A percentile compares a stretch with the other conserved stretches of the same genome.
phyloP scores from a whole-genome alignment of 2,329 filamentous ascomycete species.

The Diplodia intermedia region DNA sequence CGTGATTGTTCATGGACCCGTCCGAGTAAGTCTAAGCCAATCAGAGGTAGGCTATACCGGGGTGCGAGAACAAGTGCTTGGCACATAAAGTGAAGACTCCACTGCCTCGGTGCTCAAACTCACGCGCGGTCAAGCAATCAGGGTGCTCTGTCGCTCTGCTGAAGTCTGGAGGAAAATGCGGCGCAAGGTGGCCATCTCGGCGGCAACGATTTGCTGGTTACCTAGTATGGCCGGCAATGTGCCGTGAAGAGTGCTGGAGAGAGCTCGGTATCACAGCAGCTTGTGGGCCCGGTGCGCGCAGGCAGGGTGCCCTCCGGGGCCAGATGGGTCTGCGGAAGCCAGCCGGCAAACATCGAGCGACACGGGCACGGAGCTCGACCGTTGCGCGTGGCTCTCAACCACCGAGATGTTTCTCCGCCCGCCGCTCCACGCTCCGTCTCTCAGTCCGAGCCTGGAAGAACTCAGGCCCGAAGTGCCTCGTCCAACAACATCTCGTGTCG shows the following conservation, averaged over 20 bases:
- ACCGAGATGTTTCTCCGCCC: neutral
- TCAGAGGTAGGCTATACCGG: neutral
- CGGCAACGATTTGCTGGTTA: neutral
- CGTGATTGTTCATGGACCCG: neutral
- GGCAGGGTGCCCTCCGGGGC: neutral
- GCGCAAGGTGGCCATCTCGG: neutral
- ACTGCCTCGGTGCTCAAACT: neutral
- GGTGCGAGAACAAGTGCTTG: neutral
- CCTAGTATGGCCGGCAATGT: neutral
- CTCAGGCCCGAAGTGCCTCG: slow-evolving; percentile 27
- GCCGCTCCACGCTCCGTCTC: neutral
- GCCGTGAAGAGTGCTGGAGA: neutral
- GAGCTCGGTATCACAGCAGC: neutral
- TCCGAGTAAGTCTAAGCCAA: neutral
- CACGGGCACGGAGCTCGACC: neutral
- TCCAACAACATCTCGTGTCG: slow-evolving; percentile 28
- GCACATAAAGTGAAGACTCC: neutral
- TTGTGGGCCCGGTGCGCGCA: too few relatives aligned
- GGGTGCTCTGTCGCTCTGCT: neutral
- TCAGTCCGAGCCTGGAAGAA: slow-evolving; percentile 24
- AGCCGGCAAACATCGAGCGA: neutral
- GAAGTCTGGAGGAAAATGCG: neutral
- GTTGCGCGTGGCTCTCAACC: neutral
- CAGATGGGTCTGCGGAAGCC: neutral
- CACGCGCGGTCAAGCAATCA: neutral